Base-by-base conservation (phyloP, 2,329 filamentous ascomycete genomes). In the Bimuria novae-zelandiae region DNA sequence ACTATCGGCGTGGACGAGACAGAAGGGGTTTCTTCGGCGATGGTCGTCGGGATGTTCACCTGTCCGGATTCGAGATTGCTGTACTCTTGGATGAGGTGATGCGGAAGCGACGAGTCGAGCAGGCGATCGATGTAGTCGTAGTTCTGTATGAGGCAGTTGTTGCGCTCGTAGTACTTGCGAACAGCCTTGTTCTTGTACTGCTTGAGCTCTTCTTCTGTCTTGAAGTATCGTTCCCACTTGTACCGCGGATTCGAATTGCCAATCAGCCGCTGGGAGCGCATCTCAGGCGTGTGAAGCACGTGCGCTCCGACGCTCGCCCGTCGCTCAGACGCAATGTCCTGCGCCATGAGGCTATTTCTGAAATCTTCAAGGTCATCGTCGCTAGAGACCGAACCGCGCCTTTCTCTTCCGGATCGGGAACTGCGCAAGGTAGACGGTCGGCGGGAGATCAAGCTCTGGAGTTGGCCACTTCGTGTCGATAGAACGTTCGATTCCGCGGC, bases 51-150 rank as follows among this genome's bases (percentile, higher is more conserved):
- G 6, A 91, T 82, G 61, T 85, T 82, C 43, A 84, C 80, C 21
- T 80, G 80, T 33, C 79, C 82, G 17, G 79, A 79, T 37, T 83
- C 79, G 44, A 85, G 78, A 58, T 88, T 79, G 59, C 87, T 87
- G 73, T 96, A 97, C 74, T 97, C 92, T 68, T 95, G 92, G 52
- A 97, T 86, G 39, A 97, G 80, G 64, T 93, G 88, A 68, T 96
- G 92, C 1, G 92, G 92, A n/a, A 96, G 84, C 25, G 90, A 92
- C 7, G 91, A 96, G 75, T 96, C 92, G 56, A 97, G 82, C 51
- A 97, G 80, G 47, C 88, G 85, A 75, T 97, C 93, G 64, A 97
- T 96, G 72, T 95, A 97, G 58, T 95, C 81, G 72, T 97, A 97
- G 71, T 96, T 89, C 72, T 94, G 89, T 54, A 97, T 86, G 37